Percentiles rank a stretch among this genome's conserved stretches.
Evolutionary conservation across 495 filamentous ascomycete species (phyloP).

Genomic region (Penicillium samsonianum): DNA sequence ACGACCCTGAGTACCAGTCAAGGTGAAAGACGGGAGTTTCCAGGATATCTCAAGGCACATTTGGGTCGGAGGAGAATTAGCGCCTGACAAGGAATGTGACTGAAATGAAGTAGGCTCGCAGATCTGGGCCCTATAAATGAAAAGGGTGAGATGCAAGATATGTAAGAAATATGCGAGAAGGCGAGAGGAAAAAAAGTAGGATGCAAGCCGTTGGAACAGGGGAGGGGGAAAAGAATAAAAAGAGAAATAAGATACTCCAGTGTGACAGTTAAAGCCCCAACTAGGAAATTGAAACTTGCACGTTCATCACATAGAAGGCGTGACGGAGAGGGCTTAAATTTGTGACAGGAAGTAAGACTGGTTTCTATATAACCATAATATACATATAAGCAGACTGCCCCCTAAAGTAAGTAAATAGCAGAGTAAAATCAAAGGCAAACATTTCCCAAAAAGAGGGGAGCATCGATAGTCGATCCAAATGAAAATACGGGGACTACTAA

Average conservation of each 20-base stretch:
- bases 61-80: constrained; percentile 16
- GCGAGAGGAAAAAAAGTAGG: constrained; percentile 11
- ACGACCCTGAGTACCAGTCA: constrained; percentile 27
- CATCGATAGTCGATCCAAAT: constrained; percentile 38
- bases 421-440: not conserved
- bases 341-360: constrained; percentile 22
- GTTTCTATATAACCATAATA: constrained; percentile 10
- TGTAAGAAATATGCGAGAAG: constrained; percentile 23
- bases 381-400: constrained; percentile 23
- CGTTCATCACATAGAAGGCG: constrained; percentile 34
- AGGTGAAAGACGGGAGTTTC: constrained; percentile 18
- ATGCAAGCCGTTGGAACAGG: constrained; percentile 5
- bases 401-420: not conserved
- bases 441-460: constrained; percentile 14
- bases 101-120: constrained; percentile 18
- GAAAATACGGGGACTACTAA: constrained; percentile 19
- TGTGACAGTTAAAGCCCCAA: constrained; percentile 11
- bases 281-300: constrained; percentile 19
- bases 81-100: constrained; percentile 18
- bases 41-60: constrained; percentile 26
- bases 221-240: not conserved
- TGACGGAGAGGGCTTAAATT: constrained; percentile 31
- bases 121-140: constrained; percentile 25
- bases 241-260: constrained; percentile 9
- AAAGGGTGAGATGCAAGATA: constrained; percentile 14